A percentile compares a stretch with the other conserved stretches of the same genome.
Conservation (phyloP, 371 early-diverging fungal species). For the Mortierella sp. region DNA sequence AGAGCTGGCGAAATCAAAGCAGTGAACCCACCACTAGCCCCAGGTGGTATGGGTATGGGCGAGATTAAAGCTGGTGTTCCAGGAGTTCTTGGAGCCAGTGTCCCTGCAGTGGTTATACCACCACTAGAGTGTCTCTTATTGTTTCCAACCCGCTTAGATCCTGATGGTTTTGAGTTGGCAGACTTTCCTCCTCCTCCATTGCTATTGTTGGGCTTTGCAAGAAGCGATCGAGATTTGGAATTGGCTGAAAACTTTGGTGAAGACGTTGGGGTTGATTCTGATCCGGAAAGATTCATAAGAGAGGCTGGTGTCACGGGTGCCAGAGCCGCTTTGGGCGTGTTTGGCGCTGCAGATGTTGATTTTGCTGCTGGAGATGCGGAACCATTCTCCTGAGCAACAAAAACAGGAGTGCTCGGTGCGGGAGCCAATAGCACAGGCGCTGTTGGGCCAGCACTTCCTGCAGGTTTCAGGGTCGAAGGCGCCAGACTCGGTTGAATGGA, state of each 20-base stretch:
- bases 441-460: neutral
- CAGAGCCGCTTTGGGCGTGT: constrained; percentile 41
- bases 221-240: neutral
- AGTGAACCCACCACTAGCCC: constrained; percentile 19
- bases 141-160: constrained; percentile 12
- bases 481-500: constrained; percentile 11
- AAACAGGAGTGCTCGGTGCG: neutral
- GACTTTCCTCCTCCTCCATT: neutral
- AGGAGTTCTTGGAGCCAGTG: constrained; percentile 25
- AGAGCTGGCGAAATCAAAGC: constrained; percentile 45
- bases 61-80: constrained; percentile 27
- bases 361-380: neutral
- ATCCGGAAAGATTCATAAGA: constrained; percentile 67
- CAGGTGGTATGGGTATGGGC: constrained; percentile 29
- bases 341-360: neutral
- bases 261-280: constrained; percentile 28
- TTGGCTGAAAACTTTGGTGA: constrained; percentile 29
- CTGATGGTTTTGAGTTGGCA: constrained; percentile 3
- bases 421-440: neutral
- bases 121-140: constrained; percentile 4
- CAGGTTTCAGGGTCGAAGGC: constrained; percentile 9
- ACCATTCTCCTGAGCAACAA: neutral
- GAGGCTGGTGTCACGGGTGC: constrained; percentile 77
- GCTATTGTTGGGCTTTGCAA: constrained; percentile 9
- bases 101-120: constrained; percentile 15